Conservation (phyloP, 2,329 filamentous ascomycete genomes). For the Penicillium griseofulvum region DNA sequence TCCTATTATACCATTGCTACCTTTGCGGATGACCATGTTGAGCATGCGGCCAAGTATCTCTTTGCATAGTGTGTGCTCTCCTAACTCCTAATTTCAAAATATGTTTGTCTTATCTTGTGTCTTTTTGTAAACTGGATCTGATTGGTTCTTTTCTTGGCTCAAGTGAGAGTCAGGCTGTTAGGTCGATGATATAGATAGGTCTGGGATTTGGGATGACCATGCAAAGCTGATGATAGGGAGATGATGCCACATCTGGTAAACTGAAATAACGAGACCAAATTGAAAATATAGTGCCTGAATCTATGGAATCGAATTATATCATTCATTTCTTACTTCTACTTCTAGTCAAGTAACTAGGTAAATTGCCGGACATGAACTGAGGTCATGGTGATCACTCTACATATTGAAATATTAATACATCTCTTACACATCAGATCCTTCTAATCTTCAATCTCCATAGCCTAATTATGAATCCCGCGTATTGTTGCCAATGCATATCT, state of each 20-base stretch:
- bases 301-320: too few relatives aligned
- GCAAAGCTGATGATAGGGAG: background rate
- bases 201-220: background rate
- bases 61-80: constrained; percentile 52
- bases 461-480: too few relatives aligned
- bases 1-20: constrained; percentile 95
- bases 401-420: too few relatives aligned
- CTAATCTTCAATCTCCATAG: too few relatives aligned
- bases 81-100: background rate
- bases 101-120: background rate
- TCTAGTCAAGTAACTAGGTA: too few relatives aligned
- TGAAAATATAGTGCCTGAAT: too few relatives aligned
- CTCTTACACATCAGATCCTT: too few relatives aligned
- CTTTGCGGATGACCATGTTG: constrained; percentile 86
- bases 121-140: constrained; percentile 12
- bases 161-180: constrained; percentile 17
- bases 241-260: background rate
- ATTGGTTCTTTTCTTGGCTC: constrained; percentile 8
- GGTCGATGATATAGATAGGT: constrained; percentile 11
- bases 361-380: too few relatives aligned
- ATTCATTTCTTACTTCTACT: too few relatives aligned
- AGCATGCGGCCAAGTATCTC: constrained; percentile 85
- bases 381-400: too few relatives aligned
- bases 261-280: background rate
- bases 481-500: too few relatives aligned